Conservation (phyloP, 2,329 filamentous ascomycete genomes). For the Elsinoe necatrix region DNA sequence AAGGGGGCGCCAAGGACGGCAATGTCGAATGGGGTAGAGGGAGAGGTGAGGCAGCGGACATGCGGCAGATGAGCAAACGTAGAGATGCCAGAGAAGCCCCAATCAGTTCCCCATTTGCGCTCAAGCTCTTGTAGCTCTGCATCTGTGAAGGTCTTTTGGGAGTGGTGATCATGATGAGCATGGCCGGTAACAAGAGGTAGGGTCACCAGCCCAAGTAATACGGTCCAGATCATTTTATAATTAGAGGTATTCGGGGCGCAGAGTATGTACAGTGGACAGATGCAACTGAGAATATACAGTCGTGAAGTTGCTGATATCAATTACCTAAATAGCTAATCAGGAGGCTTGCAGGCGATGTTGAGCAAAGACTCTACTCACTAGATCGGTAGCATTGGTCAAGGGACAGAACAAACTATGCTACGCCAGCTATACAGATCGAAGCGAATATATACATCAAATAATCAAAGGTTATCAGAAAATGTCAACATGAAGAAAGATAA, state of each 20-base stretch:
- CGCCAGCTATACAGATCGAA: no score
- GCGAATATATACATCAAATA: no score
- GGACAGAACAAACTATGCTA: neutral
- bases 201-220: neutral
- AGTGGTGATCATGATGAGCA: conserved; percentile 14
- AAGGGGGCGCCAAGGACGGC: conserved; percentile 43
- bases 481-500: neutral
- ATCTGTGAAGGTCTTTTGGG: conserved; percentile 15
- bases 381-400: neutral
- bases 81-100: conserved; percentile 27
- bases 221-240: neutral
- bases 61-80: conserved; percentile 39
- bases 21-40: conserved; percentile 38
- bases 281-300: neutral
- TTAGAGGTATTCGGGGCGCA: no score
- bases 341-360: neutral
- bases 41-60: conserved; percentile 40
- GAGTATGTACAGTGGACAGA: neutral
- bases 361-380: neutral
- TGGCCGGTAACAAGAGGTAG: conserved; percentile 11
- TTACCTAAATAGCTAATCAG: conserved; percentile 3
- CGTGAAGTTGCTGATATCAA: neutral
- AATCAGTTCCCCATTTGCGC: conserved; percentile 21
- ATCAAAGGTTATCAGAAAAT: no score
- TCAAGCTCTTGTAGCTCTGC: conserved; percentile 18